phyloP scores from a whole-genome alignment of 176 grass and related monocot species.

The Eleusine coracana region DNA sequence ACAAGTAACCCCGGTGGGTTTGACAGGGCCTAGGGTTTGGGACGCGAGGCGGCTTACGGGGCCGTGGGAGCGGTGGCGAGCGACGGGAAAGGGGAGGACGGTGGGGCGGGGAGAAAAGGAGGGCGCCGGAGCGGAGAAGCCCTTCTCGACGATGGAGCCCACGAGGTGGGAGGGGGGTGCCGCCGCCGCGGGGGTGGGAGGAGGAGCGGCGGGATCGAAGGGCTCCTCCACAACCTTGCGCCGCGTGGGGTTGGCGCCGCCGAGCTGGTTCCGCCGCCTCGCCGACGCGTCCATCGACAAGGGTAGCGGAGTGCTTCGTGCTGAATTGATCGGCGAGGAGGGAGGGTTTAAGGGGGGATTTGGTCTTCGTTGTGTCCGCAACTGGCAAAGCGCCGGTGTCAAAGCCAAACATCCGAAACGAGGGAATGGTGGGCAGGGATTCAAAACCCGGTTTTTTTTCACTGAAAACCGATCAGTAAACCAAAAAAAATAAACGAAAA shows the following conservation, averaged over 20 bases:
- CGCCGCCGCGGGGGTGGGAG: slow-evolving; percentile 16
- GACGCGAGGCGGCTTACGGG: slow-evolving; percentile 45
- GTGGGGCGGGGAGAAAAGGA: slow-evolving; percentile 54
- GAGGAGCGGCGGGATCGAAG: slow-evolving; percentile 27
- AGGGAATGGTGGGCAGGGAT: too few relatives aligned
- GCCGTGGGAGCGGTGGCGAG: slow-evolving; percentile 90
- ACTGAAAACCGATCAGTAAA: too few relatives aligned
- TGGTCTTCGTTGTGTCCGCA: not conserved
- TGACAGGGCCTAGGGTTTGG: slow-evolving; percentile 37
- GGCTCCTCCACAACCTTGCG: slow-evolving; percentile 56
- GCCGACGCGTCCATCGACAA: slow-evolving; percentile 37
- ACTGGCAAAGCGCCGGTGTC: not conserved
- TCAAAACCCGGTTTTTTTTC: too few relatives aligned
- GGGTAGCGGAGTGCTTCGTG: not conserved
- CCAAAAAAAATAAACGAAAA: too few relatives aligned
- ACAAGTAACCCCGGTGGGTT: not conserved
- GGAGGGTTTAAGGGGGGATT: slow-evolving; percentile 26
- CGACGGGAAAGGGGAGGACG: slow-evolving; percentile 85
- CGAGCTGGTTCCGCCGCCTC: slow-evolving; percentile 40
- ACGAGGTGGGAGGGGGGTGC: slow-evolving; percentile 54
- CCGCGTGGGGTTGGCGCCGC: slow-evolving; percentile 4
- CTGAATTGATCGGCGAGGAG: slow-evolving; percentile 12
- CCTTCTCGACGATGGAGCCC: slow-evolving; percentile 91
- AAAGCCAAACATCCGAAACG: not conserved
- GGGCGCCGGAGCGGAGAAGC: slow-evolving; percentile 59